phyloP scores from a whole-genome alignment of 257 asterid species.

The Datura wrightii region DNA sequence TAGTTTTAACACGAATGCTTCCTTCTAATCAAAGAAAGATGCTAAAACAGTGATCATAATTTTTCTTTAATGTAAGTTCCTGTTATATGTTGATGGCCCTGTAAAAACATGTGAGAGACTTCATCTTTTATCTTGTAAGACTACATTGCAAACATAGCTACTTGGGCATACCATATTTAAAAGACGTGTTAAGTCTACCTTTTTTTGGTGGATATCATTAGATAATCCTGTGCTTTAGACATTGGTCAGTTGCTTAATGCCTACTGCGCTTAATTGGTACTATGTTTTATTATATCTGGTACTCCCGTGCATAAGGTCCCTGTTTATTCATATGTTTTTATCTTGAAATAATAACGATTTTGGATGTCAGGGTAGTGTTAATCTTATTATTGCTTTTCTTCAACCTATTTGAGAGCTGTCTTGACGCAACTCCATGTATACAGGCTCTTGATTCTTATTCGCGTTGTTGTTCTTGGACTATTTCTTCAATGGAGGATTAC shows the following conservation, averaged over 20 bases:
- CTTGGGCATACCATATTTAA: constrained; percentile 10
- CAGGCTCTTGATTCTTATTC: constrained; percentile 80
- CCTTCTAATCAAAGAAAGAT: constrained; percentile 16
- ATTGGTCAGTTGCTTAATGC: background rate
- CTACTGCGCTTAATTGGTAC: background rate
- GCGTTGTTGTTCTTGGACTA: constrained; percentile 72
- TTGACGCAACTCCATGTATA: constrained; percentile 10
- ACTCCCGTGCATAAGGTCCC: background rate
- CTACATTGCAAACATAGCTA: background rate
- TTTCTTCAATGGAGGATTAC: constrained; percentile 76
- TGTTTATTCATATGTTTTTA: background rate
- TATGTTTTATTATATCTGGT: background rate
- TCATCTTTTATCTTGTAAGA: background rate
- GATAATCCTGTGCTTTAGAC: background rate
- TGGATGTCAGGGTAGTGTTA: background rate
- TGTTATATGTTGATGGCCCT: constrained; percentile 8
- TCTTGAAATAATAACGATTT: background rate
- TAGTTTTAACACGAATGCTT: constrained; percentile 17
- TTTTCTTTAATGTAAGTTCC: constrained; percentile 10
- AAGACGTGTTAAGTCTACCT: background rate
- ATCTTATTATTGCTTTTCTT: background rate
- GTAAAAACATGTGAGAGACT: background rate
- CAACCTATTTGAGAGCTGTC: background rate
- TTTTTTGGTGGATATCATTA: background rate
- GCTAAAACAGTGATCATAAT: background rate